A percentile compares a stretch with the other conserved stretches of the same genome.
Evolutionary conservation across 2,329 filamentous ascomycete species (phyloP).

Genomic region (Scedosporium boydii): DNA sequence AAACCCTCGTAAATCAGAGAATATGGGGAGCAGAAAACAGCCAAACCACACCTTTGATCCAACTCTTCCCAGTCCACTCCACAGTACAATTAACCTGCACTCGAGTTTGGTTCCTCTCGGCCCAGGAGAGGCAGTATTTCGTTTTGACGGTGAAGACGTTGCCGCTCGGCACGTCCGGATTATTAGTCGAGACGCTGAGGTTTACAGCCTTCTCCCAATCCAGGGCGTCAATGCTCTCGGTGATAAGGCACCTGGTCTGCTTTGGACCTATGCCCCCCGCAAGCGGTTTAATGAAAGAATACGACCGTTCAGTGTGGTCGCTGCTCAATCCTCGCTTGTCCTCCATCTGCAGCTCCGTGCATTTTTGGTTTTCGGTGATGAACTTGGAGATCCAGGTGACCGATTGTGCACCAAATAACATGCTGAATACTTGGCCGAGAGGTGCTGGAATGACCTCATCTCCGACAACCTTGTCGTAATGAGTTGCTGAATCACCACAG

Average conservation of each 20-base stretch:
- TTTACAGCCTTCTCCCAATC: slow-evolving; percentile 83
- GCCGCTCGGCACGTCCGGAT: slow-evolving; percentile 88
- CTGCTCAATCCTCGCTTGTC: slow-evolving; percentile 70
- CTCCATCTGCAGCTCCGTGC: slow-evolving; percentile 75
- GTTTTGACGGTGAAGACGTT: slow-evolving; percentile 90
- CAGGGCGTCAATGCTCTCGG: slow-evolving; percentile 71
- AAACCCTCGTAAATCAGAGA: no score
- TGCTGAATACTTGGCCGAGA: slow-evolving; percentile 79
- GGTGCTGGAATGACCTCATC: slow-evolving; percentile 83
- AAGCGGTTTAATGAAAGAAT: slow-evolving; percentile 87
- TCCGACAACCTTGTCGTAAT: slow-evolving; percentile 77
- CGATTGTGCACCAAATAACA: slow-evolving; percentile 78
- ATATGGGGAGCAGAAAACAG: no score
- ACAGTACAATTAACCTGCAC: slow-evolving; percentile 82
- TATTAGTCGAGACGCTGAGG: slow-evolving; percentile 76
- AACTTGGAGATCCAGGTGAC: slow-evolving; percentile 78
- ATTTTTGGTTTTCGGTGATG: slow-evolving; percentile 80
- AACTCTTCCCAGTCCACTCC: slow-evolving; percentile 97
- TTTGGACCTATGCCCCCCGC: slow-evolving; percentile 76
- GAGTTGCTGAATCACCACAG: slow-evolving; percentile 66
- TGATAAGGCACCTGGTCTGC: slow-evolving; percentile 89
- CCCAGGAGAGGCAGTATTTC: slow-evolving; percentile 91
- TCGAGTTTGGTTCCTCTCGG: slow-evolving; percentile 73
- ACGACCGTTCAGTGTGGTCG: slow-evolving; percentile 66
- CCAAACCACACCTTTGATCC: slow-evolving; percentile 72